Evolutionary conservation across 768 basidiomycete species (phyloP).

Genomic region (Boletellus emodensis): DNA sequence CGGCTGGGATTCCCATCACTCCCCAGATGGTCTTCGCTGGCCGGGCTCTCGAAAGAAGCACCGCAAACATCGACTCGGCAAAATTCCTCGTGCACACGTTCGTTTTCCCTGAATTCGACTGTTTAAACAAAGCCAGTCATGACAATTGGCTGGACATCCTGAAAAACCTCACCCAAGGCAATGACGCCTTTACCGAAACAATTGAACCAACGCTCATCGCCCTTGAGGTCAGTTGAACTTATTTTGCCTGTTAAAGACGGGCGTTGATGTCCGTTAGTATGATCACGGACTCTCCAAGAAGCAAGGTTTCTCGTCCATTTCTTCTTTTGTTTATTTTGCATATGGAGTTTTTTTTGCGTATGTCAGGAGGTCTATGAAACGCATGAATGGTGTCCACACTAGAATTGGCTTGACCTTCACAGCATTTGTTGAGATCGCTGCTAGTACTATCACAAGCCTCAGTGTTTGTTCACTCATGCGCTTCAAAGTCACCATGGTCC

Average conservation of each 20-base stretch:
- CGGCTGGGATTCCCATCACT: constrained; percentile 62
- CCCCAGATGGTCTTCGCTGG: constrained; percentile 77
- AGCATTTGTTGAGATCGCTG: constrained; percentile 84
- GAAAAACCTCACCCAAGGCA: constrained; percentile 36
- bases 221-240: constrained; percentile 37
- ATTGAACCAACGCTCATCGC: constrained; percentile 44
- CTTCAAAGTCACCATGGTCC: constrained; percentile 85
- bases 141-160: constrained; percentile 60
- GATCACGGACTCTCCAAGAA: constrained; percentile 45
- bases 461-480: constrained; percentile 90
- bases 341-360: constrained; percentile 75
- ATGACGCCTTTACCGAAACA: constrained; percentile 36
- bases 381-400: constrained; percentile 84
- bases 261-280: constrained; percentile 39
- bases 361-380: constrained; percentile 69
- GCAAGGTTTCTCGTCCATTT: constrained; percentile 55
- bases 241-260: background rate
- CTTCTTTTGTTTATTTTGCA: constrained; percentile 68
- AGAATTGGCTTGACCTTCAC: constrained; percentile 90
- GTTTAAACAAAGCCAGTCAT: constrained; percentile 60
- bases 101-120: constrained; percentile 75
- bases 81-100: constrained; percentile 76
- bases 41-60: constrained; percentile 49
- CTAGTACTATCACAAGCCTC: constrained; percentile 90
- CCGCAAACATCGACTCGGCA: constrained; percentile 56